Evolutionary conservation across 768 basidiomycete species (phyloP), one percentile per base, ranked within the genome.

Genomic region (Phallus indusiatus): DNA sequence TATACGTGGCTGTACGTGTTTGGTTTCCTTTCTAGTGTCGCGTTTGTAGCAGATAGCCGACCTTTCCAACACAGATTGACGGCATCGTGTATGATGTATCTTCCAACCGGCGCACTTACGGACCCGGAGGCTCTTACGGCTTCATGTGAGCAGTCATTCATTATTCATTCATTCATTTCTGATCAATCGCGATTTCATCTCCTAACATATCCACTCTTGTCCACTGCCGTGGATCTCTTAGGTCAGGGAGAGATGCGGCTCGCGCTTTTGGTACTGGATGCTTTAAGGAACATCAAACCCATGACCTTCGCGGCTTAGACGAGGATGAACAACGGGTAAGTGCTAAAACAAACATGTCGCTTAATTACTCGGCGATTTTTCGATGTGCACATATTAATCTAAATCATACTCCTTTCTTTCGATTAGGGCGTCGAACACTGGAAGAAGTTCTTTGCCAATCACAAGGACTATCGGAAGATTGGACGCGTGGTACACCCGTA

Each of bases 241-340:
- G 89, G 72, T 85, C 90, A 63, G 94, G 94, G 12, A 72, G 79
- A 55, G 94, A 97, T 70, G 92, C 90, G n/a, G 88, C 90, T 24
- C 77, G 94, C 64, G 88, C 94, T 0, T 98, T 92, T 71, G 90
- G 81, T 49, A 98, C 94, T 1, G 94, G 94, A 10, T 98, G 94
- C 70, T 96, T 97, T 76, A 79, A 83, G 65, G 82, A 82, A 4
- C 94, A 98, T 72, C 81, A 83, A 49, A 97, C 94, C 42, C 88
- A 96, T 73, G 94, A 98, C 73, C 75, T 87, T 61, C 85, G 94
- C 62, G 95, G 88, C 16, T 71, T 98, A 64, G 78, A 76, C 36
- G 82, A 86, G 54, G 70, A 74, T 60, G 90, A 97, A 72, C 69
- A 87, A 62, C 71, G 76, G 68, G 94, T 89, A 69, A 66, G 82